Percentiles rank a stretch among this genome's conserved stretches.
Evolutionary conservation across 2,329 filamentous ascomycete genomes (phyloP).

Genomic region (Colletotrichum costaricense): DNA sequence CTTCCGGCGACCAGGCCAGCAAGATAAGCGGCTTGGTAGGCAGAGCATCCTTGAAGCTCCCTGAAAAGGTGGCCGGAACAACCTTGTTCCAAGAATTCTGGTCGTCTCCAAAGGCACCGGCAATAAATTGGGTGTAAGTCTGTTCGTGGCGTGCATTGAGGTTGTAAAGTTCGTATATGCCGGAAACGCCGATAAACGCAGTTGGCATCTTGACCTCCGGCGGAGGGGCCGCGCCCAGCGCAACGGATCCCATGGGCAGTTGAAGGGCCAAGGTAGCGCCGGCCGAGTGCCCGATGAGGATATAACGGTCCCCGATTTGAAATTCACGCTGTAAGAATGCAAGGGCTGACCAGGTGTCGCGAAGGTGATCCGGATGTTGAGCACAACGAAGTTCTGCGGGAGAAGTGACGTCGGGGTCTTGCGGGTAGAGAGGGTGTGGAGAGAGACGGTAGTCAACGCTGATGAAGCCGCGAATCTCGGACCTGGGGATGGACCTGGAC

Average conservation of each 20-base stretch:
- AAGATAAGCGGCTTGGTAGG: conserved; percentile 46
- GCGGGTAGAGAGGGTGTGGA: conserved; percentile 57
- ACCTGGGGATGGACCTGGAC: conserved; percentile 39
- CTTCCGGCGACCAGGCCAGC: conserved; percentile 58
- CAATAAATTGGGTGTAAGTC: conserved; percentile 67
- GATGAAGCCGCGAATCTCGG: conserved; percentile 68
- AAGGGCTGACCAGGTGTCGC: conserved; percentile 66
- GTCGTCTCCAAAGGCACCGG: conserved; percentile 69
- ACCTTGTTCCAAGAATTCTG: conserved; percentile 61
- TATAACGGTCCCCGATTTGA: conserved; percentile 59
- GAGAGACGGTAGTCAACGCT: conserved; percentile 74
- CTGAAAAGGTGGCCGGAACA: conserved; percentile 62
- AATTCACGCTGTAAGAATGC: conserved; percentile 58
- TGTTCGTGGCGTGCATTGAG: conserved; percentile 59
- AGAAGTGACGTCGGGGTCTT: conserved; percentile 39
- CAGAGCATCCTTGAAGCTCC: conserved; percentile 55
- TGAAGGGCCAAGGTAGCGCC: conserved; percentile 75
- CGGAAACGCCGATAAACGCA: conserved; percentile 70
- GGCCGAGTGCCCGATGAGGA: conserved; percentile 72
- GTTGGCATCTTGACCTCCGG: conserved; percentile 52
- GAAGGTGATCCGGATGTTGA: conserved; percentile 68
- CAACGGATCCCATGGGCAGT: conserved; percentile 57
- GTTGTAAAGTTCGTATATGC: conserved; percentile 73
- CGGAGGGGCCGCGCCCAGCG: conserved; percentile 40
- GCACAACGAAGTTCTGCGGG: conserved; percentile 53